Percentiles rank a stretch among this genome's conserved stretches.
Evolutionary conservation across 805 yeast species (phyloP).

Genomic region (Candida xiaguanensis): DNA sequence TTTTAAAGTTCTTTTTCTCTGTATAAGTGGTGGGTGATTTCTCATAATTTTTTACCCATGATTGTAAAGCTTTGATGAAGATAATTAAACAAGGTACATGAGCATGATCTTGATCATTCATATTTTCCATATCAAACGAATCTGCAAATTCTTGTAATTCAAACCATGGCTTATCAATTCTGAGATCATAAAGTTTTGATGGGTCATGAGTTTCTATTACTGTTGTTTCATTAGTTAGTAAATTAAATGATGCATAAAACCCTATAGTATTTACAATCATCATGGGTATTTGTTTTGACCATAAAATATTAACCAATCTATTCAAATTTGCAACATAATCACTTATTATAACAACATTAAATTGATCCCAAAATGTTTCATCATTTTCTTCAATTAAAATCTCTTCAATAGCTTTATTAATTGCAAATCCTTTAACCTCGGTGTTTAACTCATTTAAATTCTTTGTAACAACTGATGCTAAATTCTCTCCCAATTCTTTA

Average conservation of each 20-base stretch:
- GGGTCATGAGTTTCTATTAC: slow-evolving; percentile 74
- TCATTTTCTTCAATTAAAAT: slow-evolving; percentile 12
- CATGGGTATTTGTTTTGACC: slow-evolving; percentile 49
- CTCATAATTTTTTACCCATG: slow-evolving; percentile 33
- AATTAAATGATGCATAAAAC: slow-evolving; percentile 58
- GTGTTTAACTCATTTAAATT: slow-evolving; percentile 57
- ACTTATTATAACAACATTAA: slow-evolving; percentile 46
- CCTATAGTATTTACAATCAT: slow-evolving; percentile 53
- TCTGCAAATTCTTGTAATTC: slow-evolving; percentile 53
- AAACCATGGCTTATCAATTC: slow-evolving; percentile 71
- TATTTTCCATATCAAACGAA: slow-evolving; percentile 42
- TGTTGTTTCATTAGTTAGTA: slow-evolving; percentile 55
- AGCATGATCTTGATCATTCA: slow-evolving; percentile 48
- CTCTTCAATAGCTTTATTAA: slow-evolving; percentile 11
- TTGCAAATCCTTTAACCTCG: slow-evolving; percentile 44
- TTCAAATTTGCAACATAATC: slow-evolving; percentile 24
- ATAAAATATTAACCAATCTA: slow-evolving; percentile 33
- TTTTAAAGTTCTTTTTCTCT: slow-evolving; percentile 41
- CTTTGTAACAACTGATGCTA: slow-evolving; percentile 36
- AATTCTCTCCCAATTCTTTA: slow-evolving; percentile 39
- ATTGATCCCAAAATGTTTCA: slow-evolving; percentile 43
- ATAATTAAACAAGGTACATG: slow-evolving; percentile 70
- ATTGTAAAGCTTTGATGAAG: slow-evolving; percentile 49
- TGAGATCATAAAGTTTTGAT: slow-evolving; percentile 56
- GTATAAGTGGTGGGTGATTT: slow-evolving; percentile 29